Base-by-base conservation (phyloP, 2,329 filamentous ascomycete genomes). In the Fusarium sp. region DNA sequence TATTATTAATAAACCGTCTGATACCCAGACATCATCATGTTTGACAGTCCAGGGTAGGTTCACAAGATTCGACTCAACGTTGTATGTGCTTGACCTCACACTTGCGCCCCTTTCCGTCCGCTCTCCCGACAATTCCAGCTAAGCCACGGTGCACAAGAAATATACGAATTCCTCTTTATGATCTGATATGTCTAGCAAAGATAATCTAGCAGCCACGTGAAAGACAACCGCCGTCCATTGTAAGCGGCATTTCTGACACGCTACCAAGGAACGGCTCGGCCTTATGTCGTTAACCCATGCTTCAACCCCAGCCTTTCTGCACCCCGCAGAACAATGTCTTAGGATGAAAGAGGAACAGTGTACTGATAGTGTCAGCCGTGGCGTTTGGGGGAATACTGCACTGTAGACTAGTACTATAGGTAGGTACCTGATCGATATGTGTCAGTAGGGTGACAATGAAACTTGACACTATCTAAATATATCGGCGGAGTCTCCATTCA, bases 261-360 rank as follows among this genome's bases (percentile, higher is more conserved):
- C 36, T 51, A 68, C 24, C 55, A 56, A 44, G 54, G 28, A n/a
- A 45, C 32, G 14, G 20, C 34, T 59, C 38, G 66, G 51, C 52
- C 47, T 66, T 36, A 36, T 26, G 34, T 24, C 41, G 24, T 36
- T 30, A 28, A 64, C 45, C 66, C 68, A 48, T 50, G 67, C 45
- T 44, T 28, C 11, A 47, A 54, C 63, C 68, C 68, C 66, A 39
- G 67, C 54, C 41, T 57, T 66, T 55, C 68, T 71, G 68, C 55
- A 71, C 68, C 68, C 68, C 66, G n/a, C 67, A 67, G 65, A 69
- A 34, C 34, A 41, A 70, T 34, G 66, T 70, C 52, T 70, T 28
- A 13, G 22, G 54, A 30, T 10, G n/a, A 36, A 24, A 45, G 24
- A 30, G 32, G 44, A 50, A 51, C 30, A 61, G 28, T 48, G 36